Percentiles rank a stretch among this genome's conserved stretches.
phyloP scores from a whole-genome alignment of 2,329 filamentous ascomycete genomes.

The Microdochium paspali region DNA sequence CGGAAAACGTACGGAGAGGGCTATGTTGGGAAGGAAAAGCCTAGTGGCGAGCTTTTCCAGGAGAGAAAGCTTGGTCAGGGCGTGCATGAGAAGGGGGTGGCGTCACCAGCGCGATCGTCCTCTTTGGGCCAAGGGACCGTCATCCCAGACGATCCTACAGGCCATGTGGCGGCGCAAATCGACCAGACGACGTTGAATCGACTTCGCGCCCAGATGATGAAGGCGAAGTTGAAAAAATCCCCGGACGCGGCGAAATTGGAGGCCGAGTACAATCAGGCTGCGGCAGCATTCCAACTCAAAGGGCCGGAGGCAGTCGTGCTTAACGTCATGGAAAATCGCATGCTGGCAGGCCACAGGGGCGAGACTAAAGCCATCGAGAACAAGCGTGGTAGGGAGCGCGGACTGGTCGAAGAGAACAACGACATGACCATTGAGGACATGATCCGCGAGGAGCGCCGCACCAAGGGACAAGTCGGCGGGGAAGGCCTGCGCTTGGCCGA shows the following conservation, averaged over 20 bases:
- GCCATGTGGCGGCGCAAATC: conserved; percentile 41
- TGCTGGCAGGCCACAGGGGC: conserved; percentile 63
- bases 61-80: conserved; percentile 58
- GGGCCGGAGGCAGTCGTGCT: conserved; percentile 68
- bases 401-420: conserved; percentile 79
- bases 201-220: conserved; percentile 90
- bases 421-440: conserved; percentile 97
- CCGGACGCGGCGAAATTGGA: conserved; percentile 71
- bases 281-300: conserved; percentile 46
- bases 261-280: conserved; percentile 70
- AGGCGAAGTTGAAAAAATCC: conserved; percentile 75
- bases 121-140: conserved; percentile 43
- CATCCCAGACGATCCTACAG: conserved; percentile 42
- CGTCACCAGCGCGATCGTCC: conserved; percentile 17
- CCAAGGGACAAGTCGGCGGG: conserved; percentile 64
- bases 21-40: conserved; percentile 78
- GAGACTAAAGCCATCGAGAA: conserved; percentile 74
- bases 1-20: conserved; percentile 74
- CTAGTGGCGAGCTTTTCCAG: conserved; percentile 75
- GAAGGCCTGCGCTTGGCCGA: conserved; percentile 80
- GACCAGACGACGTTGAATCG: conserved; percentile 80
- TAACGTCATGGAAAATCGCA: conserved; percentile 79
- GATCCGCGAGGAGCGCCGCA: conserved; percentile 88
- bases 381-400: conserved; percentile 75
- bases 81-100: conserved; percentile 25